Percentiles rank a stretch among this genome's conserved stretches.
phyloP scores from a whole-genome alignment of 768 basidiomycete genomes.

The Lyophyllum decastes region DNA sequence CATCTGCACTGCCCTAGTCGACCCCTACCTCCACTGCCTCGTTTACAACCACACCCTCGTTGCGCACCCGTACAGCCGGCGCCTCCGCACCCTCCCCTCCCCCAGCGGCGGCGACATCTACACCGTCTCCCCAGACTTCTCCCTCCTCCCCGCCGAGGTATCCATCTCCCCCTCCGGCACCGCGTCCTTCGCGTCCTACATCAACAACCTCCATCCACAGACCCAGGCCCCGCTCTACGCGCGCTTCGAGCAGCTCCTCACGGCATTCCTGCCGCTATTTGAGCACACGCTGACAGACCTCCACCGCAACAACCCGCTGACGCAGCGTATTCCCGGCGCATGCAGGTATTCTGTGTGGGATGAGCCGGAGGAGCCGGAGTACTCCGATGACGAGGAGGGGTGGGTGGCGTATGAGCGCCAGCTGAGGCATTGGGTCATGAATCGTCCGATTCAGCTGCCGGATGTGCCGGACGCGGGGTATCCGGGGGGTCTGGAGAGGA shows the following conservation, averaged over 20 bases:
- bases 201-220: constrained; percentile 51
- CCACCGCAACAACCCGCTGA: constrained; percentile 47
- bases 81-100: constrained; percentile 26
- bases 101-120: constrained; percentile 34
- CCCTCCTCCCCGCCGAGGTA: constrained; percentile 47
- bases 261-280: constrained; percentile 46
- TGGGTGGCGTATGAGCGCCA: constrained; percentile 44
- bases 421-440: constrained; percentile 42
- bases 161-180: constrained; percentile 30
- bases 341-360: constrained; percentile 47
- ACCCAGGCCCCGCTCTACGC: constrained; percentile 27
- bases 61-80: constrained; percentile 22
- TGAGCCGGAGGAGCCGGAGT: constrained; percentile 48
- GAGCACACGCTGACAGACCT: constrained; percentile 55
- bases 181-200: constrained; percentile 45
- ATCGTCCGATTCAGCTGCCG: constrained; percentile 45
- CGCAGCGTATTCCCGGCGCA: constrained; percentile 41
- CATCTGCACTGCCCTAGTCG: constrained; percentile 33
- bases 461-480: constrained; percentile 47
- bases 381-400: constrained; percentile 50
- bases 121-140: constrained; percentile 39
- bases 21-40: constrained; percentile 39
- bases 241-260: constrained; percentile 33
- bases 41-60: constrained; percentile 43
- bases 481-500: constrained; percentile 42